Conservation (phyloP, 108 stramenopile species). For the Skeletonema tropicum region DNA sequence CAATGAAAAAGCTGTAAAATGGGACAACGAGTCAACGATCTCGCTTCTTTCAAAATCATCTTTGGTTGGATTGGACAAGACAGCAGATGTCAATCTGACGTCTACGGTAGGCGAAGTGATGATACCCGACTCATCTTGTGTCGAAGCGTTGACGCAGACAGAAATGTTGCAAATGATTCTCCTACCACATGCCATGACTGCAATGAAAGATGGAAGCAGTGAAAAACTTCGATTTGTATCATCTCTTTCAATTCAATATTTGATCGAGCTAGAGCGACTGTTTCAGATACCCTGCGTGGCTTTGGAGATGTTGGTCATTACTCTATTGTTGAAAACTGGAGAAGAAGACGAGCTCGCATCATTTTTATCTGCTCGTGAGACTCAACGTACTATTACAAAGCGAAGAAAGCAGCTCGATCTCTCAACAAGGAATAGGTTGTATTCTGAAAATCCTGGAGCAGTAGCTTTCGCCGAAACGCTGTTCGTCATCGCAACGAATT, state of each 20-base stretch:
- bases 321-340: slow-evolving; percentile 21
- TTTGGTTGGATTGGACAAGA: background rate
- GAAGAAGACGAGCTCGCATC: slow-evolving; percentile 13
- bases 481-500: slow-evolving; percentile 19
- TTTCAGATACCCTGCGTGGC: slow-evolving; percentile 25
- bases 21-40: slow-evolving; percentile 29
- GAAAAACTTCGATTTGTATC: slow-evolving; percentile 25
- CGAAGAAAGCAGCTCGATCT: slow-evolving; percentile 32
- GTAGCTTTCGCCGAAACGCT: slow-evolving; percentile 23
- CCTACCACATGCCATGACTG: slow-evolving; percentile 29
- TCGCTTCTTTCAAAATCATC: slow-evolving; percentile 19
- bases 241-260: slow-evolving; percentile 21
- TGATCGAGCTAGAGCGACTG: slow-evolving; percentile 33
- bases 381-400: slow-evolving; percentile 26
- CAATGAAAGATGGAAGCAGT: slow-evolving; percentile 12
- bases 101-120: slow-evolving; percentile 1
- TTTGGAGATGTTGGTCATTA: slow-evolving; percentile 33
- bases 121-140: slow-evolving; percentile 12
- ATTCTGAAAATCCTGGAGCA: slow-evolving; percentile 26
- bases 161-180: slow-evolving; percentile 34
- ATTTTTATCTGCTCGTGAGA: slow-evolving; percentile 24
- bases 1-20: slow-evolving; percentile 12
- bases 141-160: slow-evolving; percentile 24
- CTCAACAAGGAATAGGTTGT: slow-evolving; percentile 17
- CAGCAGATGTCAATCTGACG: slow-evolving; percentile 2